Evolutionary conservation across 2,329 filamentous ascomycete species (phyloP), one percentile per base, ranked within the genome.

Genomic region (Neofusicoccum cordaticola): DNA sequence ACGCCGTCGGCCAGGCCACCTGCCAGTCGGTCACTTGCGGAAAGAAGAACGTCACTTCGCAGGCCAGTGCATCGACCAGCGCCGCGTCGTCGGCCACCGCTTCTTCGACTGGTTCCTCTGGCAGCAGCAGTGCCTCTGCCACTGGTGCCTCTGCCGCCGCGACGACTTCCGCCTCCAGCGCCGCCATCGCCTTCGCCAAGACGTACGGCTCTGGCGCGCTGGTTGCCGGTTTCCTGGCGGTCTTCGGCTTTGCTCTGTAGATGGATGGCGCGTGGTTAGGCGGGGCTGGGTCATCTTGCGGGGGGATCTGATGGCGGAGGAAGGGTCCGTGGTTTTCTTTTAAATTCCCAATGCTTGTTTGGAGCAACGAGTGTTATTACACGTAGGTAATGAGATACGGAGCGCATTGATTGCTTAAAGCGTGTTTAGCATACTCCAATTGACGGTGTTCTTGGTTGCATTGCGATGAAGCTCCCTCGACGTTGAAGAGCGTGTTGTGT

Each of bases 211-310:
- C 83, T 62, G 80, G 81, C 62, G 71, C 80, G 45, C 73, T 88
- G 63, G 83, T 81, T 56, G 82, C 82, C 66, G 83, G 82, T 71
- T 75, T 88, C 67, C 77, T 86, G 65, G 81, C 83, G 58, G 75
- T 85, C 63, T 85, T 88, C 71, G 85, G 85, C 67, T 73, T 88
- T 67, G 78, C 85, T 67, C 75, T 89, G 74, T 89, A 85, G 73
- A 37, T 4, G 42, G 44, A n/a, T 15, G 3, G 39, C 13, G 22
- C 8, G 27, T 13, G 37, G 27, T 11, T 34, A 3, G 44, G 62
- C 39, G 39, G 34, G 27, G 13, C 34, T 47, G 39, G 39, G 9
- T 42, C 17, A 60, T 41, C 19, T 37, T 6, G 51, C 6, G 42
- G 60, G 19, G 44, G 41, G 22, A 27, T 19, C 7, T 19, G 37